phyloP scores from a whole-genome alignment of 139 green algal species.

The Auxenochlorella protothecoides region DNA sequence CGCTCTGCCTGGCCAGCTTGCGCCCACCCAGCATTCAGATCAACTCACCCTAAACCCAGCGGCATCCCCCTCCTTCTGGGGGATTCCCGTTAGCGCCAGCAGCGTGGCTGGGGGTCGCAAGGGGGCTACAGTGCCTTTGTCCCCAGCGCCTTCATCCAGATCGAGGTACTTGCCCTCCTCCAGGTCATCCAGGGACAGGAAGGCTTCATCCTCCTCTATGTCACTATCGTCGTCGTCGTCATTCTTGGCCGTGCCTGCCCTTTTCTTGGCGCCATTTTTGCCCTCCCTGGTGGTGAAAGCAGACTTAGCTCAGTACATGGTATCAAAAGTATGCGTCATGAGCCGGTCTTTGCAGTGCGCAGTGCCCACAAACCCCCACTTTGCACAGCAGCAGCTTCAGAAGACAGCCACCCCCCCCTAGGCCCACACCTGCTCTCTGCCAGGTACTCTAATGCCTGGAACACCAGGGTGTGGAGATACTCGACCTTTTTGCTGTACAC shows the following conservation, averaged over 20 bases:
- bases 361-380: neutral
- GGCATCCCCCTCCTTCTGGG: constrained; percentile 11
- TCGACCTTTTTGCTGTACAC: constrained; percentile 85
- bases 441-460: constrained; percentile 51
- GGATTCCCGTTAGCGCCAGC: constrained; percentile 50
- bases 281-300: neutral
- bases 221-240: constrained; percentile 17
- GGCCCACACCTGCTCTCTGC: constrained; percentile 13
- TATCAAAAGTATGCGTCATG: no score
- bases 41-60: constrained; percentile 4
- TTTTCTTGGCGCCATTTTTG: neutral
- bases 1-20: neutral
- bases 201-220: constrained; percentile 43
- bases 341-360: no score
- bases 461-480: constrained; percentile 71
- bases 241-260: neutral
- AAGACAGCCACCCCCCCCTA: constrained; percentile 4
- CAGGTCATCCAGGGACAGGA: constrained; percentile 39
- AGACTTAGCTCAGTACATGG: no score
- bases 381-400: constrained; percentile 4
- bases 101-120: constrained; percentile 39
- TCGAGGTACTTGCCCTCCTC: constrained; percentile 39
- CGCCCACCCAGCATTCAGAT: no score
- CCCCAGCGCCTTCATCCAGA: constrained; percentile 34
- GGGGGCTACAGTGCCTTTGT: neutral